Evolutionary conservation across 2,329 filamentous ascomycete genomes (phyloP), one percentile per base, ranked within the genome.

Genomic region (Pseudocercospora macadamiae): DNA sequence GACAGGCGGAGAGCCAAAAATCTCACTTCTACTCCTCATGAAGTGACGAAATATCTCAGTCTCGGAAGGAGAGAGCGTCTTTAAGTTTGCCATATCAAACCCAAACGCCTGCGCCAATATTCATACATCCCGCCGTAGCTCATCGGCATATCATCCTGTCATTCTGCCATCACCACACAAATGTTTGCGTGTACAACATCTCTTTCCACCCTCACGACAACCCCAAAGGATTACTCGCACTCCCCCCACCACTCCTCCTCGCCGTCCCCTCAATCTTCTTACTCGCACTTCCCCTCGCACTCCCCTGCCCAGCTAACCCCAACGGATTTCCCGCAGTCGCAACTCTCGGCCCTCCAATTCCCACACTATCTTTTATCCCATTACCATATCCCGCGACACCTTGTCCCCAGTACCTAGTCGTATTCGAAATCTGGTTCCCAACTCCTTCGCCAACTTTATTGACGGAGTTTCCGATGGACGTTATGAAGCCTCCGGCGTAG

Each of bases 301-400:
- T 54, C 21, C 48, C 64, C 48, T 54, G 47, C 44, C 72, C 72
- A 18, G 70, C 66, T 25, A 82, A 59, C 0, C 79, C 79, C 6
- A 82, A 68, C 2, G 79, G 79, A 64, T 82, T 81, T 19, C 71
- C 73, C 23, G 74, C 75, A 1, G 79, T 81, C 4, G 74, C 67
- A 16, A 78, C 74, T 3, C 79, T 71, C 30, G 73, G 66, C 4
- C 79, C 79, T 3, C 71, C 69, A 1, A 80, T 78, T 32, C 75
- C 76, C 1, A 79, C 76, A 4, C 71, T 67, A 64, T 81, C 79
- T 63, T 82, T 82, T 68, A 82, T 76, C 28, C 74, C 74, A 66
- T 82, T 81, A 23, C 79, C 79, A 59, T 81, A 81, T 37, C 77
- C 77, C 39, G 79, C 75, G 2, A 81, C 76, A 45, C 75, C 72